phyloP scores from a whole-genome alignment of 1,284 basidiomycete genomes.

The Ustilago xerochloae region DNA sequence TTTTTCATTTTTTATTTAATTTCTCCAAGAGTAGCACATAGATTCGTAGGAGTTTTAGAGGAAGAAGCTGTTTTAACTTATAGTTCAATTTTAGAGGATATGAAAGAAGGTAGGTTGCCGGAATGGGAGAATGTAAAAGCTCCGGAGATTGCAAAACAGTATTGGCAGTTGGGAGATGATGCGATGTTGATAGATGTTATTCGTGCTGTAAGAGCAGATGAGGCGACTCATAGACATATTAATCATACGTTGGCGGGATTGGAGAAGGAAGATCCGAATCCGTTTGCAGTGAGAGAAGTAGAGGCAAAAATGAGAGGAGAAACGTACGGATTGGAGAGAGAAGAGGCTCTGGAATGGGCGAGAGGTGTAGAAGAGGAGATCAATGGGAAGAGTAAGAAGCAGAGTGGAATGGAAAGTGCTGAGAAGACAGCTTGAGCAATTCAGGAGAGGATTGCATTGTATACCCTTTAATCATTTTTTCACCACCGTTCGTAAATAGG shows the following conservation, averaged over 20 bases:
- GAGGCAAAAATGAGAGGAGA: conserved; percentile 41
- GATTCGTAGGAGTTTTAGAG: conserved; percentile 93
- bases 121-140: conserved; percentile 81
- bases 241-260: conserved; percentile 59
- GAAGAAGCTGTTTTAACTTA: conserved; percentile 83
- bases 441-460: neutral
- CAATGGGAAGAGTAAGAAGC: no score
- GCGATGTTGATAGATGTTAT: conserved; percentile 87
- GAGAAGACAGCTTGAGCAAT: conserved; percentile 36
- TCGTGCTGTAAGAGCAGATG: conserved; percentile 90
- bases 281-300: conserved; percentile 48
- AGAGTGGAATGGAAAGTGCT: conserved; percentile 8
- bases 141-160: conserved; percentile 85
- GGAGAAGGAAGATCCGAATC: conserved; percentile 49
- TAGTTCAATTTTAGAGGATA: conserved; percentile 82
- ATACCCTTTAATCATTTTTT: neutral
- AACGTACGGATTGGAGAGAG: conserved; percentile 48
- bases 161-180: conserved; percentile 81
- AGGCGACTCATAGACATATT: conserved; percentile 70
- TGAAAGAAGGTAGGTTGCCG: conserved; percentile 85
- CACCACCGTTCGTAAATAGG: neutral
- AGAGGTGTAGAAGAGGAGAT: conserved; percentile 17
- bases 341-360: conserved; percentile 54
- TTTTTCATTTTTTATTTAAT: conserved; percentile 78
- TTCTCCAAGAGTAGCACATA: conserved; percentile 85